Conservation (phyloP, 139 green algal genomes). For the Spirogloea muscicola region DNA sequence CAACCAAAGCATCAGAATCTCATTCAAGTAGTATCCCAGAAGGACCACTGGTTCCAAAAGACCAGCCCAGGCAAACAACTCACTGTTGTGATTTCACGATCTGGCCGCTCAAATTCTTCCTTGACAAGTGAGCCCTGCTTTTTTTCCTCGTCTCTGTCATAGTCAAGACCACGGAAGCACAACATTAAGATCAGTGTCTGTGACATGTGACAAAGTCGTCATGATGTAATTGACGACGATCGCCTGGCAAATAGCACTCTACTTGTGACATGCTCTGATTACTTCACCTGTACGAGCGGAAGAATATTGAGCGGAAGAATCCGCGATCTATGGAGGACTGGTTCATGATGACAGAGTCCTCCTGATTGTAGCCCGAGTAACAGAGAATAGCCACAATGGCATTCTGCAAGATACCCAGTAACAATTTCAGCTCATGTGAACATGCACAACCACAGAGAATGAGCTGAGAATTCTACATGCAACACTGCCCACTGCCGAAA, state of each 20-base stretch:
- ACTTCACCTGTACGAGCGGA: constrained; percentile 67
- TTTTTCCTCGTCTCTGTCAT: constrained; percentile 58
- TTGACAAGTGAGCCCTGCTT: constrained; percentile 39
- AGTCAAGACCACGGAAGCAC: constrained; percentile 1
- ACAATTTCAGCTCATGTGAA: too few relatives aligned
- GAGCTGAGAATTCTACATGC: too few relatives aligned
- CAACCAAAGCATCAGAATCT: too few relatives aligned
- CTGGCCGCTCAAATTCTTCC: constrained; percentile 87
- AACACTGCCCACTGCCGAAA: too few relatives aligned
- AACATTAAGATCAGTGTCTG: too few relatives aligned
- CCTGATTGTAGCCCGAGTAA: constrained; percentile 99
- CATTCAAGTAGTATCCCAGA: too few relatives aligned
- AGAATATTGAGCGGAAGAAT: constrained; percentile 96
- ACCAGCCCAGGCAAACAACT: too few relatives aligned
- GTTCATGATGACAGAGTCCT: constrained; percentile 89
- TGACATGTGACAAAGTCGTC: neutral
- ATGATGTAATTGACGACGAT: neutral
- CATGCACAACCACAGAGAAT: too few relatives aligned
- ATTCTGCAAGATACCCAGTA: too few relatives aligned
- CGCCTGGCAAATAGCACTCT: too few relatives aligned
- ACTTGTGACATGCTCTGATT: too few relatives aligned
- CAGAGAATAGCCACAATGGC: constrained; percentile 93
- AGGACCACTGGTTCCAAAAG: too few relatives aligned
- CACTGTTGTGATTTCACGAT: constrained; percentile 54
- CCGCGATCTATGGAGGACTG: constrained; percentile 87